Evolutionary conservation across 257 asterid genomes (phyloP), one percentile per base, ranked within the genome.

Genomic region (Primulina eburnea): DNA sequence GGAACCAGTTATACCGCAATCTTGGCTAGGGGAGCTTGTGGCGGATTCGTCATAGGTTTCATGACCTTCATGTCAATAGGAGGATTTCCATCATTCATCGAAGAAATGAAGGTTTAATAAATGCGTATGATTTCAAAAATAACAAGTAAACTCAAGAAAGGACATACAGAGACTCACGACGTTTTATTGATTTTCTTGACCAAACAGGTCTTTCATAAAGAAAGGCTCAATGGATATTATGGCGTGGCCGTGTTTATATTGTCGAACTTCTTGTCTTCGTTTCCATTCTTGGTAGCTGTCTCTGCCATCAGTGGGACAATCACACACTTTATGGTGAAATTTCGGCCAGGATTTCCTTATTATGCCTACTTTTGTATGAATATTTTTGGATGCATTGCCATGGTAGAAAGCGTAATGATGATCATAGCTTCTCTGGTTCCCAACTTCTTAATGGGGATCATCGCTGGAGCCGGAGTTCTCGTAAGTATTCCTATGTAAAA

Each of bases 41-140:
- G 92, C 64, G 97, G 97, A 43, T 92, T 92, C 47, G 85, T 92
- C 0, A 86, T 96, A 0, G 98, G 98, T 29, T 92, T 85, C 67
- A 90, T 92, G 97, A 90, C 98, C 64, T 92, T 92, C 83, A 92
- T 92, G 98, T 92, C 98, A 33, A 92, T 92, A 29, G 98, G 98
- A 30, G 98, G 98, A 62, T 92, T 92, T 71, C 98, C 98, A n/a
- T 92, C 97, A 17, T 92, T 92, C 72, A 77, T 92, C 4, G 97
- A 90, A 82, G 98, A 90, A 71, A 86, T 92, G 96, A 88, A 84
- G 92, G 96, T 93, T 77, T 60, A 35, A 10, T 12, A 7, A 12
- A 57, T 9, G 34, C 4, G 37, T n/a, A 4, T 37, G 8, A 8
- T 8, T 0, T 17, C 28, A n/a, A 14, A 30, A 5, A 18, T 3